These are phyloP conservation scores for Boletus sp. DNA, from an alignment of 768 basidiomycete genomes.

Conservation along the genomic window DNA sequence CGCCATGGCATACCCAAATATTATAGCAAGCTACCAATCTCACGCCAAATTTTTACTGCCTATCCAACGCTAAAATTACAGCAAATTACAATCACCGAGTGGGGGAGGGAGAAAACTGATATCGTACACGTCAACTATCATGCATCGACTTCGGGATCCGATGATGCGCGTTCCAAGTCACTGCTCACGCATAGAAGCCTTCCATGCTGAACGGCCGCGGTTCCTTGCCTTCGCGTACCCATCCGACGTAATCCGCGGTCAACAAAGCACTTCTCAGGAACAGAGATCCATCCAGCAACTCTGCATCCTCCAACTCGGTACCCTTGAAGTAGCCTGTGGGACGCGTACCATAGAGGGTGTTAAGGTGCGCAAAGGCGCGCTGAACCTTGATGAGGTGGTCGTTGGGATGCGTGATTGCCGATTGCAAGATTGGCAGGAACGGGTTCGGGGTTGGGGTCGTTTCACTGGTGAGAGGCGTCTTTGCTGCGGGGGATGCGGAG, in stretches of 20 bases:
- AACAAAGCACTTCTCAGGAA: slow-evolving; percentile 33
- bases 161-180: too few species aligned
- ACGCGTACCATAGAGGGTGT: slow-evolving; percentile 30
- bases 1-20: too few species aligned
- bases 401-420: slow-evolving; percentile 33
- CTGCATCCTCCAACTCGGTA: slow-evolving; percentile 32
- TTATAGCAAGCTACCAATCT: too few species aligned
- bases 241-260: slow-evolving; percentile 35
- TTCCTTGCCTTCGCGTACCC: slow-evolving; percentile 39
- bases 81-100: too few species aligned
- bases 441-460: slow-evolving; percentile 32
- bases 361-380: slow-evolving; percentile 34
- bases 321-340: slow-evolving; percentile 27
- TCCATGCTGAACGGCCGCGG: slow-evolving; percentile 25
- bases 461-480: slow-evolving; percentile 8
- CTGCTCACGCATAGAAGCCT: slow-evolving; percentile 23
- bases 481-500: not conserved
- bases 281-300: slow-evolving; percentile 35
- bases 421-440: slow-evolving; percentile 41
- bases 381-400: slow-evolving; percentile 37
- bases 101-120: too few species aligned
- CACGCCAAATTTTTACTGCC: too few species aligned
- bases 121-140: too few species aligned
- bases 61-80: too few species aligned
- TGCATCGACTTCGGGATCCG: too few species aligned